Evolutionary conservation across 805 yeast genomes (phyloP), one percentile per base, ranked within the genome.

Genomic region (Wickerhamiella nectarea): DNA sequence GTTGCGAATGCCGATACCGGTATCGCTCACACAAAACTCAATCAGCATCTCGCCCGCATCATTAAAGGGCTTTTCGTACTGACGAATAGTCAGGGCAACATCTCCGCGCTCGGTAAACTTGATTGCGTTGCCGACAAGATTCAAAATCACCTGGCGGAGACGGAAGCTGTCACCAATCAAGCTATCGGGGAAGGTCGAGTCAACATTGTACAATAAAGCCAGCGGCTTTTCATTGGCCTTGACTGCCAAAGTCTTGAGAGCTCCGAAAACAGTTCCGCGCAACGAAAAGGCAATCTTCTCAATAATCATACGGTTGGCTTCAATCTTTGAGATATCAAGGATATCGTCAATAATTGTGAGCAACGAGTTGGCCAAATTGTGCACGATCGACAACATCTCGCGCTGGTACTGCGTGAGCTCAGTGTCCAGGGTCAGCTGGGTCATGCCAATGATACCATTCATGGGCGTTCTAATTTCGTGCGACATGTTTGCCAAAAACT

Each of bases 391-490:
- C 52, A 84, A 65, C 94, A 84, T 84, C 63, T 84, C 94, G 50
- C 95, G 72, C 62, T 84, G 95, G 56, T 84, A 84, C 62, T 84
- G 95, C 8, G 93, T 83, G 50, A 84, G 69, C 55, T 84, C 93
- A 0, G 94, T 84, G 51, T 84, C 95, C 45, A 84, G 69, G 1
- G 94, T 81, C 52, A 84, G 66, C 60, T 84, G 94, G 3, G 94
- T 84, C 89, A 84, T 84, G 57, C 94, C 94, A 54, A 84, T 80
- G 38, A 84, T 84, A 66, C 95, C 95, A 61, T 84, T 84, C 75
- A 84, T 79, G 17, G 95, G 95, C 2, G 95, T 84, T 60, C 95
- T 70, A 55, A 84, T 80, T 60, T 84, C 95, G 61, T 77, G 84
- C 5, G 89, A 80, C 72, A 81, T 84, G 56, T 84, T 84, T 38